Evolutionary conservation across 2,329 filamentous ascomycete species (phyloP), one percentile per base, ranked within the genome.

Genomic region (Knoxdaviesia proteae): DNA sequence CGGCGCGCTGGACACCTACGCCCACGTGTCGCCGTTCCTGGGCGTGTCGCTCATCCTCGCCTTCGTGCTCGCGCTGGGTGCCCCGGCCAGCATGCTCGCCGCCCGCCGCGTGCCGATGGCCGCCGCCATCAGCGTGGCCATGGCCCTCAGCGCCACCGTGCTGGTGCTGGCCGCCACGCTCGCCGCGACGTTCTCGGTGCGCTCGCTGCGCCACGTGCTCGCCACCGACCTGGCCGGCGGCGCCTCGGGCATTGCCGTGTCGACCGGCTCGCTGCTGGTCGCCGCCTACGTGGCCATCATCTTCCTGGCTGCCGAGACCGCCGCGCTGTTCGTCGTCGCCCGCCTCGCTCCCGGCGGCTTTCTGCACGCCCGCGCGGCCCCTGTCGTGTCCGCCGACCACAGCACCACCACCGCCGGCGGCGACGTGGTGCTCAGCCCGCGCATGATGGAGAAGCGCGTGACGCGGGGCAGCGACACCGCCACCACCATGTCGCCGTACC

Each of bases 21-120:
- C 47, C 7, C 49, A 47, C 10, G 45, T 49, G 1, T 54, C 53
- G 20, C 50, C 46, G 9, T 57, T 56, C 44, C 46, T 58, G 5
- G 49, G 49, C 6, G 49, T 48, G 32, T 50, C 47, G n/a, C 57
- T 56, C 48, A 47, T 60, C 41, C 32, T 55, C 32, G 48, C 50
- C 1, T 49, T 51, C n/a, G 36, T 53, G 6, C 42, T 55, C 6
- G 43, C 44, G 6, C 41, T 51, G 10, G 30, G 53, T 3, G 51
- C 53, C 3, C 49, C 50, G 9, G 11, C 34, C 8, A 36, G 8
- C 11, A 36, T 11, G 8, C 34, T 36, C 34, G 34, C 11, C 9
- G 9, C 34, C 8, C 34, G 34, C 8, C 8, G 9, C 8, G 34
- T 9, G 9, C 9, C 11, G 34, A 9, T 9, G 11, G 34, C 34